Evolutionary conservation across 768 basidiomycete genomes (phyloP).

Genomic region (Termitomyces sp.): DNA sequence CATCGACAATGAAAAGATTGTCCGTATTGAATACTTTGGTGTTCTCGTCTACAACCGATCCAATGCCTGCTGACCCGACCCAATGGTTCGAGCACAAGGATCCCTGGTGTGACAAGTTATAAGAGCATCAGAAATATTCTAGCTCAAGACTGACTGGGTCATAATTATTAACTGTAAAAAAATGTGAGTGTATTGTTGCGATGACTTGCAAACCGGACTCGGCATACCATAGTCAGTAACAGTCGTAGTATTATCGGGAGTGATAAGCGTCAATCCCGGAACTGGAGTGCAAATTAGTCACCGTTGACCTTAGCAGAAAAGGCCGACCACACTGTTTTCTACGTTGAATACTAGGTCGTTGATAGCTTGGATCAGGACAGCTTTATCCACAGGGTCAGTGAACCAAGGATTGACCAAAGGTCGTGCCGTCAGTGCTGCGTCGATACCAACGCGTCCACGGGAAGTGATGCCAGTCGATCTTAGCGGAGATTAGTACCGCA

Average conservation of each 20-base stretch:
- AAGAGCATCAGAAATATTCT: background rate
- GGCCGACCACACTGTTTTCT: conserved; percentile 28
- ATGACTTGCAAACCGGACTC: background rate
- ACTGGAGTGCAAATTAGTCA: conserved; percentile 26
- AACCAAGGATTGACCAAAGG: conserved; percentile 54
- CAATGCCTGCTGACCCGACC: conserved; percentile 51
- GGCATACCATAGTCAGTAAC: conserved; percentile 44
- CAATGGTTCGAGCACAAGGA: conserved; percentile 59
- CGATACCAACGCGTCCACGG: conserved; percentile 56
- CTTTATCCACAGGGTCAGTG: conserved; percentile 50
- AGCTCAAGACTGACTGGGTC: conserved; percentile 13
- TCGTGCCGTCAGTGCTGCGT: conserved; percentile 40
- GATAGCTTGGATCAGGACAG: conserved; percentile 41
- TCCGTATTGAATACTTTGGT: conserved; percentile 45
- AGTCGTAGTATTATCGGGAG: conserved; percentile 54
- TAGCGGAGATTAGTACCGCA: conserved; percentile 1
- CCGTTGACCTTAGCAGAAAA: background rate
- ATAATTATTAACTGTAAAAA: conserved; percentile 32
- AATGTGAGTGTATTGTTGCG: conserved; percentile 1
- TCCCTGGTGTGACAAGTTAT: conserved; percentile 14
- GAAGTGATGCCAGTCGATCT: conserved; percentile 59
- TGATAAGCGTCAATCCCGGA: conserved; percentile 46
- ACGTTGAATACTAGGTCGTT: conserved; percentile 41
- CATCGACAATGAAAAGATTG: conserved; percentile 53
- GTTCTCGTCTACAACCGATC: conserved; percentile 53